Evolutionary conservation across 2,329 filamentous ascomycete species (phyloP).

Genomic region (Aureobasidium melanogenum): DNA sequence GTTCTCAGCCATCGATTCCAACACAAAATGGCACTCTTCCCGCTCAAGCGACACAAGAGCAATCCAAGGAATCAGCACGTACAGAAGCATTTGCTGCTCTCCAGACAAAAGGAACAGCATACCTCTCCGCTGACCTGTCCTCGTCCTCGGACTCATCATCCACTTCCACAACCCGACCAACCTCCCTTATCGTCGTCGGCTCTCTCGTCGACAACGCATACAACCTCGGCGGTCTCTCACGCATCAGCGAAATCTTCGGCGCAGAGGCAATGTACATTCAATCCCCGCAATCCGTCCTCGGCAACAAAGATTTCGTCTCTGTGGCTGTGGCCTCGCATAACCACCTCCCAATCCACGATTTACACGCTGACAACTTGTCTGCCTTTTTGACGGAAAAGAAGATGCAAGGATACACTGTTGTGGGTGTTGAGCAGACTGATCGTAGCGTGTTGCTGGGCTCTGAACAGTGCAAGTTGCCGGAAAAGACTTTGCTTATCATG

Average conservation of each 20-base stretch:
- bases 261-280: constrained; percentile 37
- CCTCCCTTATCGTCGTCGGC: constrained; percentile 38
- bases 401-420: constrained; percentile 40
- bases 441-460: constrained; percentile 36
- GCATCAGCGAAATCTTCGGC: constrained; percentile 44
- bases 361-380: constrained; percentile 19
- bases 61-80: constrained; percentile 10
- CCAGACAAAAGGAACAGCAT: constrained; percentile 43
- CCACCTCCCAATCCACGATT: constrained; percentile 37
- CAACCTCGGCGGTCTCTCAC: constrained; percentile 42
- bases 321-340: constrained; percentile 42
- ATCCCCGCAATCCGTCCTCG: constrained; percentile 30
- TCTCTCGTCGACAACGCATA: constrained; percentile 43
- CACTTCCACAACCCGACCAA: constrained; percentile 18
- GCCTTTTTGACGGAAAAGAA: constrained; percentile 34
- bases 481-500: constrained; percentile 34
- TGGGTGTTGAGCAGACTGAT: constrained; percentile 48
- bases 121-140: constrained; percentile 28
- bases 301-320: constrained; percentile 40
- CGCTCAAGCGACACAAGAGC: constrained; percentile 12
- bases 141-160: constrained; percentile 12
- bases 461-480: constrained; percentile 21
- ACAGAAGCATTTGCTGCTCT: constrained; percentile 26
- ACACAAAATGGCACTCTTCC: not conserved
- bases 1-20: constrained; percentile 14